Percentiles rank a stretch among this genome's conserved stretches.
Evolutionary conservation across 129 eudicot genomes (phyloP).

Genomic region (Saussurea involucrata): DNA sequence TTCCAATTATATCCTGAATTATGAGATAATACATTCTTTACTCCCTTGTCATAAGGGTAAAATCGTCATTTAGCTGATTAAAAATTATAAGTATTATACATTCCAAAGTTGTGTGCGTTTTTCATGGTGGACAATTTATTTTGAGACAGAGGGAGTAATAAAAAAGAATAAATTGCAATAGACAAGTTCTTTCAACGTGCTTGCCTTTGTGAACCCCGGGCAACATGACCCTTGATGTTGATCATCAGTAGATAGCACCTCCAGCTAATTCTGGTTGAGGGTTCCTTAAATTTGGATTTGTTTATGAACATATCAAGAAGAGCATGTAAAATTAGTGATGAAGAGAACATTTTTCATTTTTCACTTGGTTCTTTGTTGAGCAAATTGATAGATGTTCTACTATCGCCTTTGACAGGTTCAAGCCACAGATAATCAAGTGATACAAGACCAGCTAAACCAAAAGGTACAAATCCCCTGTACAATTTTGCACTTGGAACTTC

Average conservation of each 20-base stretch:
- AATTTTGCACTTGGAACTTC: not conserved
- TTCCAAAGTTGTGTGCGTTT: not conserved
- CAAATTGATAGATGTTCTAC: not conserved
- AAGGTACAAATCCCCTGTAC: conserved; percentile 38
- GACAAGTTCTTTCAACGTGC: not conserved
- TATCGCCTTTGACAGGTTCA: conserved; percentile 49
- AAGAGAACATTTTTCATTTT: not conserved
- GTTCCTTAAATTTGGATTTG: not conserved
- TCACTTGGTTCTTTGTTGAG: conserved; percentile 2
- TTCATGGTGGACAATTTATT: not conserved
- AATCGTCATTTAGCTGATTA: not conserved
- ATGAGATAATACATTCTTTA: not conserved
- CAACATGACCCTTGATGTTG: not conserved
- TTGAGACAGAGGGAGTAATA: not conserved
- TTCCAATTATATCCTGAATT: not conserved
- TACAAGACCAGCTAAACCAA: conserved; percentile 72
- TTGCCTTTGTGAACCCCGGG: not conserved
- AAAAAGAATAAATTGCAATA: not conserved
- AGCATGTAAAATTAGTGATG: not conserved
- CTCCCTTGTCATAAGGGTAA: not conserved
- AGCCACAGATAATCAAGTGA: conserved; percentile 64
- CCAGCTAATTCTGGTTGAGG: not conserved
- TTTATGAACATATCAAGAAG: not conserved
- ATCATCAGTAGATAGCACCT: not conserved
- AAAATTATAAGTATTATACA: not conserved